Evolutionary conservation across 371 early-diverging fungal genomes (phyloP).

Genomic region (Capillidium heterosporum): DNA sequence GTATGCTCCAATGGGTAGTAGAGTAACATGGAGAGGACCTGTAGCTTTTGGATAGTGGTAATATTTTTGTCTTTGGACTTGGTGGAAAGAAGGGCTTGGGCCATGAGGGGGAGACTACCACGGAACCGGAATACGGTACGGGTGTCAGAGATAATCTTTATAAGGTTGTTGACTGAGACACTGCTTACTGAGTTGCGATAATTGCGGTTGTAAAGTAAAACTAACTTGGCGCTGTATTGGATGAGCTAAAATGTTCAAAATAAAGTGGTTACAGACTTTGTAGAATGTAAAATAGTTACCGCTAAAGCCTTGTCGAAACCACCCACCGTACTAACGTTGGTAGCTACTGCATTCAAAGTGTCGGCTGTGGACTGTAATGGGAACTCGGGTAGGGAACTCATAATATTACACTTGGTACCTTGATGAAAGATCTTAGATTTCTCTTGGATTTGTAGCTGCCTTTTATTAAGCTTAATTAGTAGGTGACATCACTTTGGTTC

Average conservation of each 20-base stretch:
- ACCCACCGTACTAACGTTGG: background rate
- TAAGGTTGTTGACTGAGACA: background rate
- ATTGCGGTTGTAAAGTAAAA: background rate
- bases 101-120: constrained; percentile 1
- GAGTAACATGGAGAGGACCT: constrained; percentile 1
- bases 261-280: background rate
- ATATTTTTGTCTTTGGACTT: background rate
- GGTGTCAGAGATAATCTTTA: background rate
- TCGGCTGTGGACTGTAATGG: background rate
- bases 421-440: no score
- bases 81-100: background rate
- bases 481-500: no score
- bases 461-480: no score
- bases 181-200: background rate
- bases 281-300: background rate
- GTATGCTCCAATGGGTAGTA: constrained; percentile 6
- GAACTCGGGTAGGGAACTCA: no score
- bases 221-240: background rate
- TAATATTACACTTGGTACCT: no score
- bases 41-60: background rate
- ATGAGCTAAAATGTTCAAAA: background rate
- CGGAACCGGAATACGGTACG: constrained; percentile 4
- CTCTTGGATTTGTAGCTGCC: no score
- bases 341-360: background rate
- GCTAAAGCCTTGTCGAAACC: constrained; percentile 5